Evolutionary conservation across 2,329 filamentous ascomycete genomes (phyloP).

Genomic region (Didymella glomerata): DNA sequence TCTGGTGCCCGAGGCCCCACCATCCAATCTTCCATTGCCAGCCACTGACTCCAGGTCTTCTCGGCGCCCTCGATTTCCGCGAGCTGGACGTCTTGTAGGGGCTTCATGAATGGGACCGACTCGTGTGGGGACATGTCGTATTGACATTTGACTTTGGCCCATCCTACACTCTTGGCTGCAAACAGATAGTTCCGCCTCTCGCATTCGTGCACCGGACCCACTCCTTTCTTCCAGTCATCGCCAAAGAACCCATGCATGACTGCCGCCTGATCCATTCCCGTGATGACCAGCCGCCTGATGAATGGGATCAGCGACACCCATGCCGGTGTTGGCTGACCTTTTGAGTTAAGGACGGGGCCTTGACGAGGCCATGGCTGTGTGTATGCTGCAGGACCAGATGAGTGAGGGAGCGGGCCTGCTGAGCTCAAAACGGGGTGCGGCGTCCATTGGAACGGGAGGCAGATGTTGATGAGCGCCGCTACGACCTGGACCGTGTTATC

Average conservation of each 20-base stretch:
- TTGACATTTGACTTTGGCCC: constrained; percentile 86
- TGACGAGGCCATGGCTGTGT: constrained; percentile 54
- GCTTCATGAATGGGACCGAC: constrained; percentile 84
- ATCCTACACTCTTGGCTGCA: constrained; percentile 89
- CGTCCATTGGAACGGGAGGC: constrained; percentile 81
- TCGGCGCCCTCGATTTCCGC: constrained; percentile 85
- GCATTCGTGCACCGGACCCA: constrained; percentile 84
- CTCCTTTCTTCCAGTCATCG: constrained; percentile 84
- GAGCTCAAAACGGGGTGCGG: constrained; percentile 58
- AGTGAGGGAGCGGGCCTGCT: constrained; percentile 42
- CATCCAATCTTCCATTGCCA: constrained; percentile 99
- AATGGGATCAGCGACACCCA: constrained; percentile 83
- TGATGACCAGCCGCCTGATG: constrained; percentile 87
- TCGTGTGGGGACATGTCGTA: constrained; percentile 90
- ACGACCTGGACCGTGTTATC: constrained; percentile 83
- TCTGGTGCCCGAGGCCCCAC: constrained; percentile 78
- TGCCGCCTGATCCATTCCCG: constrained; percentile 84
- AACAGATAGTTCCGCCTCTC: constrained; percentile 96
- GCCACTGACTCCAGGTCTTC: constrained; percentile 89
- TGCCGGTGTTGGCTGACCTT: constrained; percentile 49
- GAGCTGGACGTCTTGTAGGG: constrained; percentile 78
- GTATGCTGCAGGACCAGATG: constrained; percentile 46
- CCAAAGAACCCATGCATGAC: constrained; percentile 97
- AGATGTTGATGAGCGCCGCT: constrained; percentile 90
- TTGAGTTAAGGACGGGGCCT: constrained; percentile 50